Conservation (phyloP, 352 stramenopile genomes). For the Aphanomyces astaci region DNA sequence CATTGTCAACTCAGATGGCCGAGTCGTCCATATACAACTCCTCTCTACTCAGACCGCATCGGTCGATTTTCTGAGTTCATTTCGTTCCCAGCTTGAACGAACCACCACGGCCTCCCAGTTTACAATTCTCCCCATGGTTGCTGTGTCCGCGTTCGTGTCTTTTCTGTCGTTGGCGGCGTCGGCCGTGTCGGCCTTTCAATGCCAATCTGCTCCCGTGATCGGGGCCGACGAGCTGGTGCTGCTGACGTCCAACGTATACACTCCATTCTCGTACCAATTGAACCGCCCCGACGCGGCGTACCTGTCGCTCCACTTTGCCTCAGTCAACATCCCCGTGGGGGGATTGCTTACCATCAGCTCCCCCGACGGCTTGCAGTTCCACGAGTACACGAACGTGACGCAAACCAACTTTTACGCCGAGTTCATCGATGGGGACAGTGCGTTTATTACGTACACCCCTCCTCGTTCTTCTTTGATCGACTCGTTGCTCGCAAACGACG, state of each 20-base stretch:
- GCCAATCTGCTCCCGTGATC: neutral
- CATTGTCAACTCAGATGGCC: no score
- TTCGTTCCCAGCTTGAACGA: no score
- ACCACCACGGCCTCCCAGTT: no score
- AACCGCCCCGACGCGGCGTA: neutral
- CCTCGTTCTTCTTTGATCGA: neutral
- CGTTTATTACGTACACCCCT: neutral
- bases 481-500: neutral
- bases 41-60: no score
- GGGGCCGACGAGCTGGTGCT: neutral
- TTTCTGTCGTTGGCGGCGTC: neutral
- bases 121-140: neutral
- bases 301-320: slow-evolving; percentile 4
- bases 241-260: neutral
- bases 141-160: neutral
- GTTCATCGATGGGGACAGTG: neutral
- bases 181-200: neutral
- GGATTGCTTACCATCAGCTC: neutral
- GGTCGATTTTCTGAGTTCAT: no score
- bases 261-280: neutral
- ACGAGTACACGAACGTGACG: neutral
- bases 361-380: neutral
- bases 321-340: neutral
- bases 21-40: no score
- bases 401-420: slow-evolving; percentile 15